phyloP scores from a whole-genome alignment of 441 rosid species.

The Euphorbia celastroides region DNA sequence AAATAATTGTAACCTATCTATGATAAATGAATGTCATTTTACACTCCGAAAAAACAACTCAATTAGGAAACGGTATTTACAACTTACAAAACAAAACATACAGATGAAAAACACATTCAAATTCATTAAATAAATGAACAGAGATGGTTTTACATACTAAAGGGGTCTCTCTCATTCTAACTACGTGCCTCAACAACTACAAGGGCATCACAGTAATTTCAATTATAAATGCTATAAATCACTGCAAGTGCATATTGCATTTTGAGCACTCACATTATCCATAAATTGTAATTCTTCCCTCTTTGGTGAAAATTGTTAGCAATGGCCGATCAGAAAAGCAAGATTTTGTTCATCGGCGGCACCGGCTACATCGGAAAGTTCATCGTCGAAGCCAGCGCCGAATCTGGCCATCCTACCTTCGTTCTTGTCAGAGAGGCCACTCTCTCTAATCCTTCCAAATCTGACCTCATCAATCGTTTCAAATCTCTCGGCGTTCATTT shows the following conservation, averaged over 20 bases:
- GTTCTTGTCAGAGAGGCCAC: conserved; percentile 37
- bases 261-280: not conserved
- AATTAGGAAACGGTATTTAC: too few species aligned
- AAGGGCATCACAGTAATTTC: not conserved
- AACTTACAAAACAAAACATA: too few species aligned
- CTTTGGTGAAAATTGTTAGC: too few species aligned
- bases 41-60: too few species aligned
- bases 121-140: not conserved
- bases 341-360: conserved; percentile 38
- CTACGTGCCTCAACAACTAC: not conserved
- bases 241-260: too few species aligned
- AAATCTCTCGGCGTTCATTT: conserved; percentile 32
- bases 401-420: conserved; percentile 42
- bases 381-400: conserved; percentile 42
- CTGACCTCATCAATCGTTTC: conserved; percentile 23
- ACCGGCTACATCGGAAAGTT: conserved; percentile 44
- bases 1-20: too few species aligned
- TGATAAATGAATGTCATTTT: too few species aligned
- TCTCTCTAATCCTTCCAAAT: conserved; percentile 26
- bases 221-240: too few species aligned
- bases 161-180: not conserved
- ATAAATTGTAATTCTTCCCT: too few species aligned
- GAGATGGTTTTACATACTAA: not conserved
- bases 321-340: conserved; percentile 21
- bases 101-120: too few species aligned